Evolutionary conservation across 1,284 basidiomycete genomes (phyloP).

Genomic region (Hortiboletus rubellus): DNA sequence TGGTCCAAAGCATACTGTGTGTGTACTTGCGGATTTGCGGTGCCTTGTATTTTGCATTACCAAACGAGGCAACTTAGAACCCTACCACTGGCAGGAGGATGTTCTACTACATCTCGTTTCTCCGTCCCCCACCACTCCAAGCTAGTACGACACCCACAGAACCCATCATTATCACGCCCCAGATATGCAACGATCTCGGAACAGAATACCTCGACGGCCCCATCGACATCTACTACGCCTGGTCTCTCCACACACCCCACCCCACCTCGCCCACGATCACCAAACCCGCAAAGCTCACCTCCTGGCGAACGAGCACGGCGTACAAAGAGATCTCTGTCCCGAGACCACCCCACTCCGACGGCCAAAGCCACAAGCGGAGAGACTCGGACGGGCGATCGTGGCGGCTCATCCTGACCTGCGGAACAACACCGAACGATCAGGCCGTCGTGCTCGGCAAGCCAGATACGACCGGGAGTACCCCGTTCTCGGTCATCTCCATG

Average conservation of each 20-base stretch:
- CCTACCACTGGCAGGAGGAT: conserved; percentile 36
- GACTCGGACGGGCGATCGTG: conserved; percentile 49
- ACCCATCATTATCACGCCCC: conserved; percentile 60
- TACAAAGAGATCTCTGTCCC: conserved; percentile 74
- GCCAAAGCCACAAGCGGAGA: not conserved
- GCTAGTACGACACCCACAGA: conserved; percentile 36
- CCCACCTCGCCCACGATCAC: conserved; percentile 32
- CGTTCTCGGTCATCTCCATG: conserved; percentile 65
- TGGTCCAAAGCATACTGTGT: conserved; percentile 27
- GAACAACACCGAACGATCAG: conserved; percentile 20
- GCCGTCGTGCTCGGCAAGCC: conserved; percentile 39
- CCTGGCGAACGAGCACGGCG: conserved; percentile 61
- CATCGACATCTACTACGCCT: conserved; percentile 57
- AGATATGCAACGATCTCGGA: conserved; percentile 78
- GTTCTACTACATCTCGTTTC: conserved; percentile 79
- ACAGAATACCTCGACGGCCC: conserved; percentile 59
- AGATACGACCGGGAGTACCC: conserved; percentile 37
- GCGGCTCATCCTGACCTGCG: conserved; percentile 58
- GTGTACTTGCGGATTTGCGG: not conserved
- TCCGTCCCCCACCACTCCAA: conserved; percentile 67
- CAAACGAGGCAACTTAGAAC: not conserved
- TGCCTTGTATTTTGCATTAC: not conserved
- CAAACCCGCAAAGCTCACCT: conserved; percentile 64
- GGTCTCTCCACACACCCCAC: conserved; percentile 36
- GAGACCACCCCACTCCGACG: conserved; percentile 48